These are phyloP conservation scores for Metschnikowia picachoensis DNA, from an alignment of 805 yeast genomes.

Conservation along the genomic window DNA sequence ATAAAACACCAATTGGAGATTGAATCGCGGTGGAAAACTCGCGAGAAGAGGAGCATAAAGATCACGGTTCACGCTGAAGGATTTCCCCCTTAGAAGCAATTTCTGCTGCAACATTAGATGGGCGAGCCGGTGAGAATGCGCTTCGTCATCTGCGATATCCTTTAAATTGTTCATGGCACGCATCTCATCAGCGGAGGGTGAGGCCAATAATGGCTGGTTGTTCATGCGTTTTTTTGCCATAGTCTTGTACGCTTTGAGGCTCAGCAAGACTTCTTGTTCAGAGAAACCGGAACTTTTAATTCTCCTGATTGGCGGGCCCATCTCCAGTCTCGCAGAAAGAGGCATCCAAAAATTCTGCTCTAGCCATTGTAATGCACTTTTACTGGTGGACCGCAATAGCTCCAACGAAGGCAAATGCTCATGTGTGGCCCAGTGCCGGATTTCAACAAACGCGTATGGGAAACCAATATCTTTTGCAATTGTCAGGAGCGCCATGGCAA, in stretches of 20 bases:
- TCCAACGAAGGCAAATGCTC: slow-evolving; percentile 72
- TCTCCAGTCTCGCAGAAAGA: background rate
- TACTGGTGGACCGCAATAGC: slow-evolving; percentile 57
- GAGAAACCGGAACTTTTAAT: no score
- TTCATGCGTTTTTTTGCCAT: no score
- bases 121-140: background rate
- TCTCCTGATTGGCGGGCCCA: no score
- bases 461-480: slow-evolving; percentile 66
- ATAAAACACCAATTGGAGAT: slow-evolving; percentile 1
- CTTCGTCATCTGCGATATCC: background rate
- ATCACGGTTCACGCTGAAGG: background rate
- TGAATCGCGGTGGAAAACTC: background rate
- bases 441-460: slow-evolving; percentile 82
- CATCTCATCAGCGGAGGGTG: background rate
- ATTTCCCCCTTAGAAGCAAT: background rate
- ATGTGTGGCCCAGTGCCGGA: slow-evolving; percentile 89
- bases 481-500: slow-evolving; percentile 72
- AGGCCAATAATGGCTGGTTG: no score
- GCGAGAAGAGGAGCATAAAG: slow-evolving; percentile 3
- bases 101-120: slow-evolving; percentile 3
- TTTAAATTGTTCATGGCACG: background rate
- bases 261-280: no score
- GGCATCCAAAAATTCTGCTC: slow-evolving; percentile 65
- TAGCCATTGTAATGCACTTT: slow-evolving; percentile 72
- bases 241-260: no score